Conservation (phyloP, 2,329 filamentous ascomycete genomes). For the Dothistroma septosporum region DNA sequence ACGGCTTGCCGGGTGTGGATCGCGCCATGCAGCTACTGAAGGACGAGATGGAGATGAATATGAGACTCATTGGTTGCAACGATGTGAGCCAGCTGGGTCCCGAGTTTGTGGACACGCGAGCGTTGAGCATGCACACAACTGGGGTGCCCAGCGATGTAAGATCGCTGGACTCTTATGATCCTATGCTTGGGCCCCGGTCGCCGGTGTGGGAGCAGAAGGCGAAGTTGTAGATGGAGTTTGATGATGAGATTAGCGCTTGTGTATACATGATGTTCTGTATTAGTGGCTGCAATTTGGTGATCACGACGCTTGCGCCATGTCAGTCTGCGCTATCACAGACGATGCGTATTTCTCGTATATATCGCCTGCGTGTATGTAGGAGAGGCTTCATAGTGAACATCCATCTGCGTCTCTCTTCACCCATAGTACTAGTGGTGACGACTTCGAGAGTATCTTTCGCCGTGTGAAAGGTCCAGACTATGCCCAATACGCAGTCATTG, state of each 20-base stretch:
- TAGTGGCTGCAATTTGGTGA: neutral
- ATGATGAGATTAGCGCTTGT: neutral
- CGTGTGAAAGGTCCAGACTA: neutral
- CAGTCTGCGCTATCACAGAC: no score
- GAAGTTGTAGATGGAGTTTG: slow-evolving; percentile 22
- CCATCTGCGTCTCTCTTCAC: no score
- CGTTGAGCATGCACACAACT: slow-evolving; percentile 59
- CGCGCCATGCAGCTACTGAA: slow-evolving; percentile 69
- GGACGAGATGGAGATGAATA: slow-evolving; percentile 99
- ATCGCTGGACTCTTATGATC: slow-evolving; percentile 53
- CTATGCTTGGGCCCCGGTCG: slow-evolving; percentile 40
- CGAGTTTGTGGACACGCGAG: slow-evolving; percentile 72
- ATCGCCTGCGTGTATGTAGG: no score
- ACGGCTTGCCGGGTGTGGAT: slow-evolving; percentile 81
- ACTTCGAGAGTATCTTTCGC: no score
- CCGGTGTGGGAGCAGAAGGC: slow-evolving; percentile 24
- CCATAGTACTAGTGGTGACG: no score
- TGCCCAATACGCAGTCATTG: neutral
- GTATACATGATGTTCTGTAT: neutral
- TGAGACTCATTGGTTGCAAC: slow-evolving; percentile 82
- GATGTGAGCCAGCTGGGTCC: slow-evolving; percentile 74
- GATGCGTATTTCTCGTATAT: no score
- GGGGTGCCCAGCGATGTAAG: slow-evolving; percentile 60
- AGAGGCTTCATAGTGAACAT: no score
- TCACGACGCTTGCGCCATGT: neutral